These are phyloP conservation scores for Daldinia bambusicola DNA, from an alignment of 495 filamentous ascomycete species.

Conservation along the genomic window DNA sequence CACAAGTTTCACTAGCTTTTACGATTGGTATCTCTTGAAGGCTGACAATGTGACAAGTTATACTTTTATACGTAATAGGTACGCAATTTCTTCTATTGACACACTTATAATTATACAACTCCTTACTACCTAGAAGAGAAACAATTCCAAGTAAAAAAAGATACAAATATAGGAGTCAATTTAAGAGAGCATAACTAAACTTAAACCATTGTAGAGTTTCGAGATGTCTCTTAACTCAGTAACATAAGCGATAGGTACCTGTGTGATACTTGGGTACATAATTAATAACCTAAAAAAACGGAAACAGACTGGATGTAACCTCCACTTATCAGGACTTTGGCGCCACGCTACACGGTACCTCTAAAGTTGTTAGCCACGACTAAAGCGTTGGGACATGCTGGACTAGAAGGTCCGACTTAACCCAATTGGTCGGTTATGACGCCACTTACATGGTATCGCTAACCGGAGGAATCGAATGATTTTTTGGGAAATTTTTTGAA, in stretches of 20 bases:
- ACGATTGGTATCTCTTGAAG: background rate
- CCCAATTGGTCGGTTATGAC: slow-evolving; percentile 36
- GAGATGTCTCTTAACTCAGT: too few species aligned
- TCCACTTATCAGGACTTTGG: background rate
- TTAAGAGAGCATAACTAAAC: too few species aligned
- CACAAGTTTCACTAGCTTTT: background rate
- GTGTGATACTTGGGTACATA: slow-evolving; percentile 2
- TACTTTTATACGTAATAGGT: background rate
- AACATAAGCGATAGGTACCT: too few species aligned
- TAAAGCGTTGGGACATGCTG: background rate
- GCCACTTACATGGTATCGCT: slow-evolving; percentile 28
- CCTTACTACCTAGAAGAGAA: too few species aligned
- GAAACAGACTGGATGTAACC: background rate
- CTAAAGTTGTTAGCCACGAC: background rate
- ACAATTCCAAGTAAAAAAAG: too few species aligned
- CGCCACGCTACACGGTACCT: background rate
- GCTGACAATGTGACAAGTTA: background rate
- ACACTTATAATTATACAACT: too few species aligned
- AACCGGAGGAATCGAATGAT: slow-evolving; percentile 32
- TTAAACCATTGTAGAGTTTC: background rate
- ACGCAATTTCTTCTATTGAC: too few species aligned
- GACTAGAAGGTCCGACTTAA: slow-evolving; percentile 8
- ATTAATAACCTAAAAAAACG: slow-evolving; percentile 1
- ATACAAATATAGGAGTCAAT: too few species aligned
- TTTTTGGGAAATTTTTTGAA: slow-evolving; percentile 32